Evolutionary conservation across 208 protist genomes (phyloP).

Genomic region (Wallacemonas collosoma): DNA sequence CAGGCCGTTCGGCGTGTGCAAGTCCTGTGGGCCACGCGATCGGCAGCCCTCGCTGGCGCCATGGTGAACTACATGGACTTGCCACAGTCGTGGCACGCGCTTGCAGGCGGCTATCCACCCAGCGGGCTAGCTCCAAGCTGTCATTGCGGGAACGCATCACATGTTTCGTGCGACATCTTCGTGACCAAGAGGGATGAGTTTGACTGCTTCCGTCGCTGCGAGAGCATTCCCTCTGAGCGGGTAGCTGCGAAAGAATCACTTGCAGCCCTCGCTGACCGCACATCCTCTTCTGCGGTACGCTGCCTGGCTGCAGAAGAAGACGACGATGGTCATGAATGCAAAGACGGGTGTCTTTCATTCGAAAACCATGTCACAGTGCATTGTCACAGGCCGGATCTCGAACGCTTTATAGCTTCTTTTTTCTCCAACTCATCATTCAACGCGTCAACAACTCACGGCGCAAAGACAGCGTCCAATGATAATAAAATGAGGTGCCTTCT

Average conservation of each 20-base stretch:
- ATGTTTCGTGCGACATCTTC: not conserved
- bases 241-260: constrained; percentile 17
- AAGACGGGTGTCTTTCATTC: not conserved
- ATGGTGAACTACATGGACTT: constrained; percentile 24
- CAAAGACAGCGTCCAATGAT: not conserved
- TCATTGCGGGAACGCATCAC: not conserved
- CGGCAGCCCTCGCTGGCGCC: constrained; percentile 13
- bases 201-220: constrained; percentile 3
- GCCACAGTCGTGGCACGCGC: constrained; percentile 7
- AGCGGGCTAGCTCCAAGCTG: not conserved
- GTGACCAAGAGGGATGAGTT: not conserved
- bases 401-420: constrained; percentile 19
- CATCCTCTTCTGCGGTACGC: no score
- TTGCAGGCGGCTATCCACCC: not conserved
- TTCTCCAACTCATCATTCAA: constrained; percentile 13
- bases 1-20: constrained; percentile 9
- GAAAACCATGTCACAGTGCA: constrained; percentile 7
- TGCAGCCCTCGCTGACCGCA: not conserved
- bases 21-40: constrained; percentile 25
- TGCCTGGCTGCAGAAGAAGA: no score
- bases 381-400: constrained; percentile 17
- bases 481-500: constrained; percentile 28
- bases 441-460: not conserved
- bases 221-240: not conserved
- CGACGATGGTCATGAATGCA: no score